Percentiles rank a stretch among this genome's conserved stretches.
phyloP scores from a whole-genome alignment of 2,329 filamentous ascomycete genomes.

The Aspergillus amoenus region DNA sequence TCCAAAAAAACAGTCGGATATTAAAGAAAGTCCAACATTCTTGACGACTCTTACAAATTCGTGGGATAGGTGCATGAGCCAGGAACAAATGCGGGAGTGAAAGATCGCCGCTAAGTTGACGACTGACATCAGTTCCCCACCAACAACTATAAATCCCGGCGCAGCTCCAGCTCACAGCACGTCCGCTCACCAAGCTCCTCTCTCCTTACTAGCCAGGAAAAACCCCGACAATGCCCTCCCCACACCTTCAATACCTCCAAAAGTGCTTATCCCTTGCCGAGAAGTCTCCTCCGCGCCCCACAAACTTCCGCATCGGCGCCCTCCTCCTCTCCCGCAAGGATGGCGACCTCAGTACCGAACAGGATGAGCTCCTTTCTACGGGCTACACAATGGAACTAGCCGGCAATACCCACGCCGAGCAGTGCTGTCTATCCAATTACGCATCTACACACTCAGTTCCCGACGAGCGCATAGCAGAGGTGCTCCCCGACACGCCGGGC shows the following conservation, averaged over 20 bases:
- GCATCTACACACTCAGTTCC: constrained; percentile 34
- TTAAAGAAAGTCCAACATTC: too few relatives aligned
- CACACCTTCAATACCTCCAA: constrained; percentile 58
- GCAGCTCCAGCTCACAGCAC: not conserved
- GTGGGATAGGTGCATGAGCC: not conserved
- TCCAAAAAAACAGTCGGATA: too few relatives aligned
- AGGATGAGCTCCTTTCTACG: constrained; percentile 65
- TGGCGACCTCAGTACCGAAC: constrained; percentile 21
- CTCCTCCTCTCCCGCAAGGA: constrained; percentile 60
- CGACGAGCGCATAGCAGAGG: constrained; percentile 35
- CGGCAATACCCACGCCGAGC: constrained; percentile 95
- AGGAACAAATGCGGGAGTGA: not conserved
- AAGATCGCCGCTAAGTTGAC: not conserved
- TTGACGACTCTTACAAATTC: too few relatives aligned
- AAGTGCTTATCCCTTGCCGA: constrained; percentile 73
- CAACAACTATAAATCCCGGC: not conserved
- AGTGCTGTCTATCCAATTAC: constrained; percentile 79
- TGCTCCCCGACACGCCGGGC: constrained; percentile 41
- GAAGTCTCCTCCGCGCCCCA: constrained; percentile 79
- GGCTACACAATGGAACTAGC: constrained; percentile 88
- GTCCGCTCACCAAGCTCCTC: not conserved
- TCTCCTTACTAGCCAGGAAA: too few relatives aligned
- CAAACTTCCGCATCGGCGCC: constrained; percentile 94
- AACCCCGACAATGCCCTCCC: constrained; percentile 18
- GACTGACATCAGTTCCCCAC: constrained; percentile 4